Conservation (phyloP, 768 basidiomycete species). For the Coprinellus micaceus region DNA sequence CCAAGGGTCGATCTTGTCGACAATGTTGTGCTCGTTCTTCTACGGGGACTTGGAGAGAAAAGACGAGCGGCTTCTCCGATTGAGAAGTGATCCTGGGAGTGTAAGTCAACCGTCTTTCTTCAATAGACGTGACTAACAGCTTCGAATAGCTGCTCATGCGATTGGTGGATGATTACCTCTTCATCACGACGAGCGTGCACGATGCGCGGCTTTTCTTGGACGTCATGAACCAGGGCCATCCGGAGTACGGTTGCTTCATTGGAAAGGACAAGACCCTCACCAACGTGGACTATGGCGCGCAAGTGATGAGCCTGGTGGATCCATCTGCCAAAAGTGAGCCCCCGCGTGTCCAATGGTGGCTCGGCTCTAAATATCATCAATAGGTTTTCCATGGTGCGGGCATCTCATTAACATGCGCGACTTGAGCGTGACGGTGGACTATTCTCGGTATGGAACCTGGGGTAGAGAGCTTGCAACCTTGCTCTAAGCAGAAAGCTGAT, state of each 20-base stretch:
- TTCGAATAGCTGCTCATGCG: slow-evolving; percentile 65
- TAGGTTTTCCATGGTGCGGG: slow-evolving; percentile 95
- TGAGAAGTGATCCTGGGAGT: slow-evolving; percentile 54
- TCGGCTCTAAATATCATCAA: background rate
- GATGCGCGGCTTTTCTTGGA: slow-evolving; percentile 68
- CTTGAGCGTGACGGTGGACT: slow-evolving; percentile 79
- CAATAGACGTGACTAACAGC: background rate
- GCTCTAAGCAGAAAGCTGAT: background rate
- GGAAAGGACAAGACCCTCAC: slow-evolving; percentile 84
- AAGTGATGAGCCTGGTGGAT: slow-evolving; percentile 51
- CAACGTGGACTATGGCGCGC: slow-evolving; percentile 69
- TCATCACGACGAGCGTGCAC: slow-evolving; percentile 63
- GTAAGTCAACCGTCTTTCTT: slow-evolving; percentile 40
- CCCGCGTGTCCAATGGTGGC: background rate
- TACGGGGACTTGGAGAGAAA: slow-evolving; percentile 84
- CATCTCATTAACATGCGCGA: slow-evolving; percentile 70
- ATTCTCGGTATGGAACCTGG: slow-evolving; percentile 53
- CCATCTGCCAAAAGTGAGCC: slow-evolving; percentile 34
- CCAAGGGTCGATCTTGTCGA: slow-evolving; percentile 94
- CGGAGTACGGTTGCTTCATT: slow-evolving; percentile 92
- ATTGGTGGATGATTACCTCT: slow-evolving; percentile 93
- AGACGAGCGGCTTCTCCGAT: slow-evolving; percentile 36
- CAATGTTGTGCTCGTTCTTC: slow-evolving; percentile 89
- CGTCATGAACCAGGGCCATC: slow-evolving; percentile 80
- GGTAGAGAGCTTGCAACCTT: background rate